Evolutionary conservation across 345 rosid genomes (phyloP).

Genomic region (Trapa incisa): DNA sequence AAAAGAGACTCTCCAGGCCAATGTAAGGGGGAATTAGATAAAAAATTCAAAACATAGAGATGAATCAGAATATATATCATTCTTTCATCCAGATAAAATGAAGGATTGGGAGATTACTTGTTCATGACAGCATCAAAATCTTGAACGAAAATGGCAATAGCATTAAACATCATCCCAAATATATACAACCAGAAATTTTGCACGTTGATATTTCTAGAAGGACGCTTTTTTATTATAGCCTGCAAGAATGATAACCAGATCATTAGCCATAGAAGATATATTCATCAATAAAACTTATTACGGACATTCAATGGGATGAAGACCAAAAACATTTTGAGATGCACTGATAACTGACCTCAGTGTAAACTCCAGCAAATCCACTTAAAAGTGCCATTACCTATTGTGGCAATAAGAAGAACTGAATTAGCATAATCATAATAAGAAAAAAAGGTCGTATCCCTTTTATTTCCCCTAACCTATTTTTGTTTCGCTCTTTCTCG

Average conservation of each 20-base stretch:
- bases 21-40: neutral
- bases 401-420: slow-evolving; percentile 5
- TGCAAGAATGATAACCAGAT: slow-evolving; percentile 26
- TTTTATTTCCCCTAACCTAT: slow-evolving; percentile 4
- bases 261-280: neutral
- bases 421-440: slow-evolving; percentile 3
- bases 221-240: slow-evolving; percentile 90
- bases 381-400: slow-evolving; percentile 96
- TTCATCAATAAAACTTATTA: neutral
- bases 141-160: slow-evolving; percentile 72
- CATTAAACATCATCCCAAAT: slow-evolving; percentile 95
- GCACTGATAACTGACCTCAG: slow-evolving; percentile 43
- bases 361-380: slow-evolving; percentile 95
- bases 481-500: neutral
- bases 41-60: neutral
- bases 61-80: neutral
- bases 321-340: slow-evolving; percentile 1
- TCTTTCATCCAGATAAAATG: slow-evolving; percentile 1
- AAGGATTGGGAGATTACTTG: slow-evolving; percentile 40
- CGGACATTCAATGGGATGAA: neutral
- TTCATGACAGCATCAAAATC: slow-evolving; percentile 83
- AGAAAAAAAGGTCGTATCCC: neutral
- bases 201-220: slow-evolving; percentile 89
- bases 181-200: slow-evolving; percentile 93
- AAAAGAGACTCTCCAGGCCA: neutral